Percentiles rank a stretch among this genome's conserved stretches.
These are phyloP conservation scores for Arachnomyces sp. DNA, from an alignment of 2,329 filamentous ascomycete species.

Conservation along the genomic window DNA sequence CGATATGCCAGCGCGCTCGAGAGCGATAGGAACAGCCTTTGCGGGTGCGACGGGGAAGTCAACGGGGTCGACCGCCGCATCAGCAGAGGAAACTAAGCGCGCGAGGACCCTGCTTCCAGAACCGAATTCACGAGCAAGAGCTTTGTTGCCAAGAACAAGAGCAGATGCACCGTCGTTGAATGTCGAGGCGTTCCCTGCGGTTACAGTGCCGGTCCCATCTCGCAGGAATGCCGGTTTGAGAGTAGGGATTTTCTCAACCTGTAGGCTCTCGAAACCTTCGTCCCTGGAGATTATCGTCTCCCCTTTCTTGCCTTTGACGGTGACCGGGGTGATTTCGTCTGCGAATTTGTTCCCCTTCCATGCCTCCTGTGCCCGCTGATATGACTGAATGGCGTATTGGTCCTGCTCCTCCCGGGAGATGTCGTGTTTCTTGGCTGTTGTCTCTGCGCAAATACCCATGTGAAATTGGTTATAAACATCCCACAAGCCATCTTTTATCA, in stretches of 20 bases:
- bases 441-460: conserved; percentile 96
- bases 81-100: conserved; percentile 73
- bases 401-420: conserved; percentile 84
- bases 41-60: conserved; percentile 92
- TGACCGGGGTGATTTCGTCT: conserved; percentile 85
- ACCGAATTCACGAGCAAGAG: conserved; percentile 73
- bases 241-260: conserved; percentile 74
- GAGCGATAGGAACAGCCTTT: conserved; percentile 82
- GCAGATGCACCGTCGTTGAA: conserved; percentile 93
- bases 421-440: conserved; percentile 78
- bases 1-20: conserved; percentile 80
- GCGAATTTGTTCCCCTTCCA: conserved; percentile 78
- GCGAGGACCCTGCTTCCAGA: conserved; percentile 74
- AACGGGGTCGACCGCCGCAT: conserved; percentile 82
- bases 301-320: conserved; percentile 75
- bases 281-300: conserved; percentile 72
- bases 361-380: conserved; percentile 80
- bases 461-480: conserved; percentile 96
- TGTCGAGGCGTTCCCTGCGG: conserved; percentile 87
- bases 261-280: conserved; percentile 82
- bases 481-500: conserved; percentile 91
- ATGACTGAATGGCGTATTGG: conserved; percentile 79
- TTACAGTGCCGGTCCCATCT: conserved; percentile 81
- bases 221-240: conserved; percentile 87
- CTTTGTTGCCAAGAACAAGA: conserved; percentile 74